Conservation (phyloP, 2,329 filamentous ascomycete species). For the Arthrobotrys sinensis region DNA sequence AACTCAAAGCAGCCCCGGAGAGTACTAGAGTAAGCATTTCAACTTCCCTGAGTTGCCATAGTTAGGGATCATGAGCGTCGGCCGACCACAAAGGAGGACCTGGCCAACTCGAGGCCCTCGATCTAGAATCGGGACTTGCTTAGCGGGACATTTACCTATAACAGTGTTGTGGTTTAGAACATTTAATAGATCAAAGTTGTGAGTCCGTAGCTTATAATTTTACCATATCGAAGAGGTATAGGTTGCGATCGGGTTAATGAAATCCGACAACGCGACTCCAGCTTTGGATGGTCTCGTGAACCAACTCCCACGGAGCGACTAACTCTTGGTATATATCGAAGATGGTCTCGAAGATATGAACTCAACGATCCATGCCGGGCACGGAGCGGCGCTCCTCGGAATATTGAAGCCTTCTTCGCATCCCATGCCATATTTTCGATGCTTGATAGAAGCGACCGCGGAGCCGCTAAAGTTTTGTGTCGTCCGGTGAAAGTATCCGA, state of each 20-base stretch:
- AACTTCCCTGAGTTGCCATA: neutral
- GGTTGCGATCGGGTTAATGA: too few species aligned
- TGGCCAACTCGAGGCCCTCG: neutral
- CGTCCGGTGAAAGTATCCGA: neutral
- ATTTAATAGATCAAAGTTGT: too few species aligned
- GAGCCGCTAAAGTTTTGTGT: neutral
- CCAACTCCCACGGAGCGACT: too few species aligned
- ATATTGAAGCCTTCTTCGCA: neutral
- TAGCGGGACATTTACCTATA: neutral
- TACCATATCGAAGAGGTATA: too few species aligned
- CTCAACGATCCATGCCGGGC: neutral
- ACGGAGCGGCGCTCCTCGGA: neutral
- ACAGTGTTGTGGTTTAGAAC: neutral
- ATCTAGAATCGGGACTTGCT: slow-evolving; percentile 5
- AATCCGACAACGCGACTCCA: neutral
- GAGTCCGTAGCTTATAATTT: too few species aligned
- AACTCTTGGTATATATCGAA: neutral
- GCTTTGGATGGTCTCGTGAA: too few species aligned
- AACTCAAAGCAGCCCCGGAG: slow-evolving; percentile 4
- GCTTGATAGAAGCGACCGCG: neutral
- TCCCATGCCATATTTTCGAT: neutral
- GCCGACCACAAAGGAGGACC: neutral
- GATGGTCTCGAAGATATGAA: too few species aligned
- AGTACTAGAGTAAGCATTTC: neutral
- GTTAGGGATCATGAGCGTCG: neutral